Base-by-base conservation (phyloP, 805 yeast genomes). In the Zygoascus ofunaensis region DNA sequence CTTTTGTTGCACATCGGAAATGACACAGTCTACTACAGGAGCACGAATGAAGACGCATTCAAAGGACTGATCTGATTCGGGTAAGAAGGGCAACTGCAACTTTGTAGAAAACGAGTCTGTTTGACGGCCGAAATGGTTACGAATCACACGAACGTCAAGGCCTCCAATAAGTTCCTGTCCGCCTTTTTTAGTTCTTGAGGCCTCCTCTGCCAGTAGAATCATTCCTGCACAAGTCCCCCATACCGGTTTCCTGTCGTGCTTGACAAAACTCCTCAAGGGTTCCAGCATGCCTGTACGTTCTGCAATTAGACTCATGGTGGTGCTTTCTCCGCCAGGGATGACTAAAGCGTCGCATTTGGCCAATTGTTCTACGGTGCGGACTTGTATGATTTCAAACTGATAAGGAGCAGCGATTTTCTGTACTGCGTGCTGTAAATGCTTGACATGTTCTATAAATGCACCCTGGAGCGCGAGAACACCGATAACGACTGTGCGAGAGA, bases 171-270 rank as follows among this genome's bases (percentile, higher is more conserved):
- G 59, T 45, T 72, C 64, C 50, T 82, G 82, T 19, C 73, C 71
- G 1, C 66, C 69, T 39, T 52, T 49, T 5, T 62, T 54, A 21
- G 70, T 70, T 18, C 77, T 80, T 54, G 76, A 72, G 14, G 69
- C 63, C 32, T 80, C 65, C 44, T 71, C 66, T 5, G 87, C 72
- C 20, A 84, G 64, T 50, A 82, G 70, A 42, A 84, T 83, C 52
- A 84, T 64, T 2, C 94, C 94, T 2, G 94, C 94, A 61, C 94
- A 84, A 1, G 94, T 84, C 0, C 94, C 94, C 94, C 94, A 84
- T 10, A 77, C 72, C 1, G 84, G 79, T 48, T 72, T 74, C 18
- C 64, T 63, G 5, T 71, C 52, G 26, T 55, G 63, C 39, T 71
- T 67, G 20, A 79, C 75, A 58, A 73, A 77, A 10, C 65, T 57